Evolutionary conservation across 1,284 basidiomycete genomes (phyloP).

Genomic region (Ceratobasidium sp.): DNA sequence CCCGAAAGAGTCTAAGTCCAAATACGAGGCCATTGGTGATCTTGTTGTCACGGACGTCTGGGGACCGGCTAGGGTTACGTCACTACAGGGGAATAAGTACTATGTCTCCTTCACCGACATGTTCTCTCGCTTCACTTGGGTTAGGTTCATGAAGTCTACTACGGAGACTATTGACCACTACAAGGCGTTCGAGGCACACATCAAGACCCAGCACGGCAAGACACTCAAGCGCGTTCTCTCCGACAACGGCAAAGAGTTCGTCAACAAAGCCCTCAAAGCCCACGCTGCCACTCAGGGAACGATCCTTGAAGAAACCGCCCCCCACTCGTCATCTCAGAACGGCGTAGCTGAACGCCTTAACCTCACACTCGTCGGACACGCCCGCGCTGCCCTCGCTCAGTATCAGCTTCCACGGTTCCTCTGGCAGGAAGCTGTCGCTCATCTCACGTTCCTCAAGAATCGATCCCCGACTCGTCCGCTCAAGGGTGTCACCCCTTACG

Average conservation of each 20-base stretch:
- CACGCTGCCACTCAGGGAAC: not conserved
- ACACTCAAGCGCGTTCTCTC: not conserved
- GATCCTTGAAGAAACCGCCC: conserved; percentile 36
- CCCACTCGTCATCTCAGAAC: conserved; percentile 54
- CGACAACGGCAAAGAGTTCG: conserved; percentile 15
- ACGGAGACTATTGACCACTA: not conserved
- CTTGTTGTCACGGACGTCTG: conserved; percentile 10
- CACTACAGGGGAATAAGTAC: not conserved
- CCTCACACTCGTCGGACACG: conserved; percentile 42
- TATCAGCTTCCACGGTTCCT: not conserved
- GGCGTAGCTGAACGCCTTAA: conserved; percentile 55
- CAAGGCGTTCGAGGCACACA: not conserved
- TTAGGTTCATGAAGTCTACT: no score
- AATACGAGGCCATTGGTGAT: not conserved
- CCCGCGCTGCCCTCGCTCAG: not conserved
- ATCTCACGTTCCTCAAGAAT: not conserved
- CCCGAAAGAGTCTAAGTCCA: not conserved
- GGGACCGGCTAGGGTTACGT: not conserved
- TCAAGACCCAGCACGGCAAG: not conserved
- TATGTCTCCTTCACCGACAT: conserved; percentile 5
- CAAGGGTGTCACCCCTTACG: not conserved
- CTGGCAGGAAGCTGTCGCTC: conserved; percentile 37
- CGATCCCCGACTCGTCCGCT: not conserved
- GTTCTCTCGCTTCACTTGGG: no score
- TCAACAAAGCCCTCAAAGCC: not conserved